Conservation (phyloP, 305 asterid species). For the Euphrasia arctica region DNA sequence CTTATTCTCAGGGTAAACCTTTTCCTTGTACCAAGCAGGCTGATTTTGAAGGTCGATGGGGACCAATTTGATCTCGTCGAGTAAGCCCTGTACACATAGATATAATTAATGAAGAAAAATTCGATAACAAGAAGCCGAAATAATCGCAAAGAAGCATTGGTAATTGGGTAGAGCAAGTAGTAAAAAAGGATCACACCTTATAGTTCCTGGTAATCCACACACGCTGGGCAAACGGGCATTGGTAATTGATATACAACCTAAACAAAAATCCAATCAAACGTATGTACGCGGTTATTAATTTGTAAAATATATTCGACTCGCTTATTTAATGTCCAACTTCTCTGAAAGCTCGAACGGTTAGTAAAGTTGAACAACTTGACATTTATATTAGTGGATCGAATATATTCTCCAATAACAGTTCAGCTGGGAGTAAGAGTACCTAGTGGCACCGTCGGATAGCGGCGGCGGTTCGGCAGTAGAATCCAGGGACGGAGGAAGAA, state of each 20-base stretch:
- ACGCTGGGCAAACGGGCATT: constrained; percentile 84
- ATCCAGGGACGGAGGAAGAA: constrained; percentile 57
- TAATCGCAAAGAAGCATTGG: background rate
- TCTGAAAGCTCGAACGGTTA: no score
- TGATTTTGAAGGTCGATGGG: constrained; percentile 59
- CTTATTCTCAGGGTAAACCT: constrained; percentile 72
- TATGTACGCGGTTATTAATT: no score
- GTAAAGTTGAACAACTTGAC: no score
- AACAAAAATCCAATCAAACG: no score
- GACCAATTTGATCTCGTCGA: constrained; percentile 64
- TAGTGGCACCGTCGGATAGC: constrained; percentile 73
- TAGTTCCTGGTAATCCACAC: constrained; percentile 69
- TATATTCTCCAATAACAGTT: no score
- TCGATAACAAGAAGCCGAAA: background rate
- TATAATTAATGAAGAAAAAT: no score
- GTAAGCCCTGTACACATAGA: constrained; percentile 52
- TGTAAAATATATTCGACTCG: no score
- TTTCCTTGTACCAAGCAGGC: constrained; percentile 94
- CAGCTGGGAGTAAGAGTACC: constrained; percentile 33
- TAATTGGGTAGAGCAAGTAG: no score
- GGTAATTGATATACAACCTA: constrained; percentile 61
- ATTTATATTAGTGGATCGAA: no score
- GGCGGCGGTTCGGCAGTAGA: constrained; percentile 68
- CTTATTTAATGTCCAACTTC: no score
- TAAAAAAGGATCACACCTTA: constrained; percentile 42